Conservation (phyloP, 495 filamentous ascomycete genomes). For the Talaromyces proteolyticus region DNA sequence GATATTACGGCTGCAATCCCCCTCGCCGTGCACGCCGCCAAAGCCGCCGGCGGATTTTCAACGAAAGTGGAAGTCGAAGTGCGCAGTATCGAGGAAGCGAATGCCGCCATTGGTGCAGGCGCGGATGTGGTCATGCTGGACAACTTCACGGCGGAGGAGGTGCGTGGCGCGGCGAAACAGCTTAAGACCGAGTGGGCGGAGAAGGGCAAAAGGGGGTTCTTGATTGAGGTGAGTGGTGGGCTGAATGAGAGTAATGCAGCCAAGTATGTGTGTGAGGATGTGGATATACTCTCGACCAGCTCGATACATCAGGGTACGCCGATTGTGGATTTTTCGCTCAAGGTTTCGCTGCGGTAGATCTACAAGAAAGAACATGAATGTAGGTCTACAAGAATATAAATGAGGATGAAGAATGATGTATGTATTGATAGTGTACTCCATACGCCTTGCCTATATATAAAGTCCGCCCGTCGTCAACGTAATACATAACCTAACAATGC, state of each 20-base stretch:
- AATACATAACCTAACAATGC: too few species aligned
- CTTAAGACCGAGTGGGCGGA: slow-evolving; percentile 73
- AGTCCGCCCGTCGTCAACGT: too few species aligned
- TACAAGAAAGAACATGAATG: too few species aligned
- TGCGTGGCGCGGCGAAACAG: slow-evolving; percentile 60
- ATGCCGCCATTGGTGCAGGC: slow-evolving; percentile 84
- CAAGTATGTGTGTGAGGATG: slow-evolving; percentile 74
- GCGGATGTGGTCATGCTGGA: slow-evolving; percentile 97
- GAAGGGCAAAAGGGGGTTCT: slow-evolving; percentile 47
- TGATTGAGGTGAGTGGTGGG: slow-evolving; percentile 90
- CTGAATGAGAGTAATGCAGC: slow-evolving; percentile 80
- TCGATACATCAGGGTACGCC: slow-evolving; percentile 92
- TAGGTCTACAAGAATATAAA: too few species aligned
- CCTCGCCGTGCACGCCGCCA: slow-evolving; percentile 75
- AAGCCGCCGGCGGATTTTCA: slow-evolving; percentile 77
- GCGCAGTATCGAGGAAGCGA: slow-evolving; percentile 76
- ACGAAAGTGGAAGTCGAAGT: slow-evolving; percentile 97
- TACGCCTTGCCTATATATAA: too few species aligned
- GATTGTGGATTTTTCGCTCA: slow-evolving; percentile 93
- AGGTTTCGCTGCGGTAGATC: slow-evolving; percentile 61
- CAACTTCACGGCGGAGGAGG: slow-evolving; percentile 77
- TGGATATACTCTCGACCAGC: slow-evolving; percentile 93
- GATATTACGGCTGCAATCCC: slow-evolving; percentile 64
- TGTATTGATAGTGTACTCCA: too few species aligned
- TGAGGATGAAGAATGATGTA: too few species aligned